A percentile compares a stretch with the other conserved stretches of the same genome.
These are phyloP conservation scores for Hypoxylon fuscum DNA, from an alignment of 495 filamentous ascomycete genomes.

Conservation along the genomic window DNA sequence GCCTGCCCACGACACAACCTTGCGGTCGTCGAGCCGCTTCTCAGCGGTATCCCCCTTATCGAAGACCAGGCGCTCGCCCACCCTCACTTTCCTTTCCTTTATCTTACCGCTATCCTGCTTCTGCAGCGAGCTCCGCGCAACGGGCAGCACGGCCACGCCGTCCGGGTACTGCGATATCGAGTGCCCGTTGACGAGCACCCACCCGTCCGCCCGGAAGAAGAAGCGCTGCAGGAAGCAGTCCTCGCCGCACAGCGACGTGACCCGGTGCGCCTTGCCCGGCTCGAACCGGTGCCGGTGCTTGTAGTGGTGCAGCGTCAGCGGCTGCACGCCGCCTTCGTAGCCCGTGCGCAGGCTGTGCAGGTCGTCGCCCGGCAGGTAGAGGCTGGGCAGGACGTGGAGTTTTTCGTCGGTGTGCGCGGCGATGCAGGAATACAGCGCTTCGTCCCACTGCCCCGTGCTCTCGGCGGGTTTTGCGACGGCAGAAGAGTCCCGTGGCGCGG, in stretches of 20 bases:
- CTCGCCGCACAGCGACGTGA: conserved; percentile 64
- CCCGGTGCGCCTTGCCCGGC: conserved; percentile 52
- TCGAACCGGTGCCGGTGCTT: conserved; percentile 63
- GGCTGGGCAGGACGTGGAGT: conserved; percentile 59
- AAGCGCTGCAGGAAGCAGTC: conserved; percentile 66
- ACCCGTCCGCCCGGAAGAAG: conserved; percentile 60
- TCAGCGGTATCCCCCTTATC: conserved; percentile 34
- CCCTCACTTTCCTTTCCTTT: background rate
- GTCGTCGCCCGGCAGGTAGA: conserved; percentile 61
- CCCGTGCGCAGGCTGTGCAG: conserved; percentile 62
- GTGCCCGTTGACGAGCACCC: conserved; percentile 67
- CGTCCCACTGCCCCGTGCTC: conserved; percentile 37
- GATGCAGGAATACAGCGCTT: conserved; percentile 62
- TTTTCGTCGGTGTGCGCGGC: conserved; percentile 58
- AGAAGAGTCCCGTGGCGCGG: conserved; percentile 14
- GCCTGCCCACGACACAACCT: conserved; percentile 41
- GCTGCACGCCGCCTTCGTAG: conserved; percentile 63
- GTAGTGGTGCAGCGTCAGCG: conserved; percentile 69
- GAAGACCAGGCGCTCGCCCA: conserved; percentile 35
- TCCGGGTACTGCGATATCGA: conserved; percentile 62
- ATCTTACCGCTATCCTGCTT: background rate
- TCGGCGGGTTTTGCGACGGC: conserved; percentile 5
- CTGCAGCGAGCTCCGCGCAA: conserved; percentile 27
- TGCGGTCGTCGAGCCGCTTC: conserved; percentile 8
- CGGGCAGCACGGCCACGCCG: conserved; percentile 37